Base-by-base conservation (phyloP, 2,329 filamentous ascomycete genomes). In the Talaromyces sp. region DNA sequence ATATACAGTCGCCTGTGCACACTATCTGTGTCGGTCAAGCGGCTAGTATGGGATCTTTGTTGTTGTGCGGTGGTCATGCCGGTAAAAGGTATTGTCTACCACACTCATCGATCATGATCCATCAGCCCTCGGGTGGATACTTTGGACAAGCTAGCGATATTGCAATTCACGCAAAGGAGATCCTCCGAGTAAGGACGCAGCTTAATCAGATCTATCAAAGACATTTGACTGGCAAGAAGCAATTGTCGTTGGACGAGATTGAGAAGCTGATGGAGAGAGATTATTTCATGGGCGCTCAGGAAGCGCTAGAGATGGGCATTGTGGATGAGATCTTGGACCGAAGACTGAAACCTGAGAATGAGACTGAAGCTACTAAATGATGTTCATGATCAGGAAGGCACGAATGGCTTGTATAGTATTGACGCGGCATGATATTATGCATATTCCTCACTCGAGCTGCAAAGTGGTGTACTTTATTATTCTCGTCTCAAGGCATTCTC, bases 251-350 rank as follows among this genome's bases (percentile, higher is more conserved):
- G 41, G 89, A 93, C 58, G 90, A 96, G 73, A 90, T 99, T 73
- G 94, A 95, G 78, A 92, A 89, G 75, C 86, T 97, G 77, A 98
- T 99, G 94, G 95, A 99, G 82, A 84, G 95, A 65, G 95, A 99
- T 77, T 95, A 95, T 74, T 98, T 97, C 72, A 86, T 99, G 85
- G 90, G 90, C 63, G 93, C 93, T 0, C 82, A 92, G 54, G 93
- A 99, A 81, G 95, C 95, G 9, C 82, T 92, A 72, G 92, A 96
- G 60, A 86, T 96, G 78, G 95, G 95, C 0, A 91, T 99, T 71
- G 88, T 99, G 67, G 95, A 99, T 77, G 89, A 94, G 80, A 93
- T 99, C 67, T 75, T 99, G 71, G 84, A 80, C 66, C 73, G 77
- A 49, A 75, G 78, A 68, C 68, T 75, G 8, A 75, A 77, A 67